Percentiles rank a stretch among this genome's conserved stretches.
phyloP scores from a whole-genome alignment of 2,329 filamentous ascomycete genomes.

The Zasmidium angulare region DNA sequence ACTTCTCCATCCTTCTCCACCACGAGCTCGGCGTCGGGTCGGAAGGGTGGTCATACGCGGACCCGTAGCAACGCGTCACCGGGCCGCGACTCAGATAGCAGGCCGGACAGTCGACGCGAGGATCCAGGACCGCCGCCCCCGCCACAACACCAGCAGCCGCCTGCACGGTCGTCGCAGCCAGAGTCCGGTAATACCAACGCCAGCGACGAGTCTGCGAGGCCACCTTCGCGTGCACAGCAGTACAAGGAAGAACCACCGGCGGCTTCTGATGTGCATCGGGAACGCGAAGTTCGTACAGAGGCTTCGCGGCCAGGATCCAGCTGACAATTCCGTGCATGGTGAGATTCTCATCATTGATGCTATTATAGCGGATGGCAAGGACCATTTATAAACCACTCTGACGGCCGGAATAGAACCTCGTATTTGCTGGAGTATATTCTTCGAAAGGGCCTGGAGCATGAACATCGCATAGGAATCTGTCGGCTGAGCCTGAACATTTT shows the following conservation, averaged over 20 bases:
- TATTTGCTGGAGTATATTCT: background rate
- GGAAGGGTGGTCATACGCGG: constrained; percentile 62
- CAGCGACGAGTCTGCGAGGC: constrained; percentile 2
- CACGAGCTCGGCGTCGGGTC: constrained; percentile 53
- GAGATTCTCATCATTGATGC: too few species aligned
- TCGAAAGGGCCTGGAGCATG: background rate
- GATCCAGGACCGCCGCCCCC: constrained; percentile 13
- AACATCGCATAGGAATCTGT: background rate
- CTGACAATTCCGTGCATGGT: constrained; percentile 17
- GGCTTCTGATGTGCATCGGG: constrained; percentile 1
- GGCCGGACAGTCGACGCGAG: constrained; percentile 26
- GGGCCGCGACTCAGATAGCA: constrained; percentile 23
- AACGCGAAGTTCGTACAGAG: constrained; percentile 16
- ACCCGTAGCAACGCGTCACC: constrained; percentile 64
- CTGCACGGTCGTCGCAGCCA: background rate
- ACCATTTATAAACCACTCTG: background rate
- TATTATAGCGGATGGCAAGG: too few species aligned
- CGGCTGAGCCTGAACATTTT: too few species aligned
- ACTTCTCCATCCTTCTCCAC: constrained; percentile 54
- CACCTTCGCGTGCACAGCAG: constrained; percentile 4
- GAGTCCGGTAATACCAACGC: constrained; percentile 5
- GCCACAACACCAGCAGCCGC: constrained; percentile 1
- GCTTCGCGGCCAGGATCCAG: constrained; percentile 21
- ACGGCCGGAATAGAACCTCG: constrained; percentile 7
- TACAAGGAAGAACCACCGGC: constrained; percentile 5